Base-by-base conservation (phyloP, 768 basidiomycete species). In the Jaapia argillacea region DNA sequence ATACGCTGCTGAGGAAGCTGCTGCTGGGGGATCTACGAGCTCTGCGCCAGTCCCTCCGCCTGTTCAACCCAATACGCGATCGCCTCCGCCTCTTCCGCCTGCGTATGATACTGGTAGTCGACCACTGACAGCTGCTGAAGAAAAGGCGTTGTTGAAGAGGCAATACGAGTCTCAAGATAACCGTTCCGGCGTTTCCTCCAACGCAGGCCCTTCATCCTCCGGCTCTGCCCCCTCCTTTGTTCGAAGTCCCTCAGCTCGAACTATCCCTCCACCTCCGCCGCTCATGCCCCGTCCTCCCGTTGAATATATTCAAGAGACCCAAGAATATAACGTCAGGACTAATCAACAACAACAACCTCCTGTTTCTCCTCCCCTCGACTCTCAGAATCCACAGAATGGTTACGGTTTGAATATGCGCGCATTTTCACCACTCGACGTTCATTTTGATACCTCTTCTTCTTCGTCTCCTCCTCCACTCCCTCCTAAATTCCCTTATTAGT, bases 261-360 rank as follows among this genome's bases (percentile, higher is more conserved):
- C 54, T 6, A 48, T 63, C 3, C 65, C 67, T 0, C 59, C 71
- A 0, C 86, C 83, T 0, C 85, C 85, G 1, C 85, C 86, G 5
- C 63, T 89, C 48, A 64, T 73, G 67, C 87, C 86, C 2, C 77
- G 80, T 41, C 87, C 86, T 1, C 87, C 86, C 6, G 75, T 58
- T 4, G 80, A 84, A 43, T 89, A 89, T 56, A 86, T 90, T 47
- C 75, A 81, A 49, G 82, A 89, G 63, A 89, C 86, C 14, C 79
- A 75, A 47, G 80, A 81, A 51, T 85, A 81, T 51, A 83, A 89
- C 50, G 64, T 72, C 13, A 71, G 81, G 13, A 67, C 77, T 7
- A 71, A 71, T 10, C 31, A 33, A 16, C 10, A 16, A 10, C 31
- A 33, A 10, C n/a, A 16, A 33, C 31, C 31, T 33, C 48, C 22